These are phyloP conservation scores for Berkeleyomyces basicola DNA, from an alignment of 2,329 filamentous ascomycete genomes.

Conservation along the genomic window DNA sequence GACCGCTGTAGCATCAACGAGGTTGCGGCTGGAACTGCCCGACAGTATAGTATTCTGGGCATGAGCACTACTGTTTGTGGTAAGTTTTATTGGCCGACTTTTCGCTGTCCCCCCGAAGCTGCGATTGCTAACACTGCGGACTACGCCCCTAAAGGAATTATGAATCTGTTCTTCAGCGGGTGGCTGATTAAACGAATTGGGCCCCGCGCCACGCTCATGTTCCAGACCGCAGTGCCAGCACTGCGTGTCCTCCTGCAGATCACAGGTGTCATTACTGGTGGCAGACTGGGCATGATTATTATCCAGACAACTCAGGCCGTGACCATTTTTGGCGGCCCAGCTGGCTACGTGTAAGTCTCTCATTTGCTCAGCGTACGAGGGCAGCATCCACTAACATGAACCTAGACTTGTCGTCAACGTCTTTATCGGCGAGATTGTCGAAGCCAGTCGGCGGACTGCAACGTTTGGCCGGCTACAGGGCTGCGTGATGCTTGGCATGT, in stretches of 20 bases:
- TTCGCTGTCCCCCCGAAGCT: neutral
- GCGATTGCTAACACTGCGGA: neutral
- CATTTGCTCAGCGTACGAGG: neutral
- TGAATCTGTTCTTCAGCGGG: constrained; percentile 51
- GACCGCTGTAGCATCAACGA: constrained; percentile 43
- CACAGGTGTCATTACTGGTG: constrained; percentile 44
- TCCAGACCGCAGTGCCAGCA: constrained; percentile 48
- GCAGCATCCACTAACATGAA: neutral
- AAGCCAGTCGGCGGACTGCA: constrained; percentile 41
- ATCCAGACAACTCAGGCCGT: constrained; percentile 52
- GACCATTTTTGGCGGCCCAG: constrained; percentile 50
- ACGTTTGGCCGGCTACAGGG: constrained; percentile 51
- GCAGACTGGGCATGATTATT: constrained; percentile 46
- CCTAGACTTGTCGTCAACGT: constrained; percentile 45
- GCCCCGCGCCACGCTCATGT: constrained; percentile 42
- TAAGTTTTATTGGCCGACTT: constrained; percentile 9
- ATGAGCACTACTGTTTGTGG: constrained; percentile 53
- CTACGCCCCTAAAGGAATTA: constrained; percentile 22
- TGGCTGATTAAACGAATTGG: constrained; percentile 51
- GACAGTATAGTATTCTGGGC: constrained; percentile 46
- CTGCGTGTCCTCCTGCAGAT: constrained; percentile 47
- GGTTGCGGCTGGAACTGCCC: constrained; percentile 48
- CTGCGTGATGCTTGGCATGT: constrained; percentile 48
- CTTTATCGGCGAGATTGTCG: constrained; percentile 47
- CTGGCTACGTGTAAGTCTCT: constrained; percentile 40